Evolutionary conservation across 257 asterid genomes (phyloP).

Genomic region (Primulina eburnea): DNA sequence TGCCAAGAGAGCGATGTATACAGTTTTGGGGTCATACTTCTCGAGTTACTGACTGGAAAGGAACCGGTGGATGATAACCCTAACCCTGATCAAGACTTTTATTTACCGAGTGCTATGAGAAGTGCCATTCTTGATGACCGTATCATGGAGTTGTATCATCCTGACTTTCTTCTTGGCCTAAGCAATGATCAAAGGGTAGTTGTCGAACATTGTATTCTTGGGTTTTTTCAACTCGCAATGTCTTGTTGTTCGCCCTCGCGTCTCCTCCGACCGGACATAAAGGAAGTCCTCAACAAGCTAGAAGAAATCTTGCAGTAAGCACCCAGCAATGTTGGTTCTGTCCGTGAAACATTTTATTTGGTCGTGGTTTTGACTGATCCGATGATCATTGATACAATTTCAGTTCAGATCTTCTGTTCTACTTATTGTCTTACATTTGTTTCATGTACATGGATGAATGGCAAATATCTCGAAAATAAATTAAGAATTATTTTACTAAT

Average conservation of each 20-base stretch:
- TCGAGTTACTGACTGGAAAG: constrained; percentile 71
- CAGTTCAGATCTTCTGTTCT: background rate
- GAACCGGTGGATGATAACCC: constrained; percentile 52
- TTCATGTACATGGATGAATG: background rate
- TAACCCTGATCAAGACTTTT: constrained; percentile 48
- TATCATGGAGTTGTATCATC: constrained; percentile 52
- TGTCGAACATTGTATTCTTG: constrained; percentile 44
- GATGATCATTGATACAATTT: constrained; percentile 28
- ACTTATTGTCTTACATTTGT: constrained; percentile 4
- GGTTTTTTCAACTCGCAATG: constrained; percentile 70
- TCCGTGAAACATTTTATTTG: constrained; percentile 12
- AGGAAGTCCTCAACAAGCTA: constrained; percentile 64
- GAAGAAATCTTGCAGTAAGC: constrained; percentile 56
- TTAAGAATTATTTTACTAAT: background rate
- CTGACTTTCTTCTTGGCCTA: constrained; percentile 49
- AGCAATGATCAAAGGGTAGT: constrained; percentile 35
- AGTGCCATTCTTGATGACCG: constrained; percentile 72
- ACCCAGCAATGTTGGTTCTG: background rate
- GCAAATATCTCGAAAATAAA: background rate
- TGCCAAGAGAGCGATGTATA: constrained; percentile 64
- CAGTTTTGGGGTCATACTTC: constrained; percentile 73
- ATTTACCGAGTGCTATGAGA: constrained; percentile 57
- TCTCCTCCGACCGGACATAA: constrained; percentile 56
- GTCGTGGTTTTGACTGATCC: constrained; percentile 7
- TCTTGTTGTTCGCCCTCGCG: constrained; percentile 83